Conservation (phyloP, 2,329 filamentous ascomycete species). For the Aspergillus flavus region DNA sequence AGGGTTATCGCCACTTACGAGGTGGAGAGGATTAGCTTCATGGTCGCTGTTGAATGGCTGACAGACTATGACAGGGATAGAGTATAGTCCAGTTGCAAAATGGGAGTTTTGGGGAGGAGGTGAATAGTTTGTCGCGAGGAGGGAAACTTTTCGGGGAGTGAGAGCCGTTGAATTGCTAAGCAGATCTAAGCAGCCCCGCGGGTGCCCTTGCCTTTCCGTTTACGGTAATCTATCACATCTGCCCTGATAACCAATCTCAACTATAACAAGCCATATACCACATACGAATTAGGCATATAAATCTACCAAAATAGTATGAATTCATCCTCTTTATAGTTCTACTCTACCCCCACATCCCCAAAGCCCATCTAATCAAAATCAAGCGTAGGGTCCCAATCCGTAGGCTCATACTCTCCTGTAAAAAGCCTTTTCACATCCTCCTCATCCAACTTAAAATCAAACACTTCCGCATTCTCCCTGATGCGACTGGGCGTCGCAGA, state of each 20-base stretch:
- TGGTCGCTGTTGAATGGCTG: slow-evolving; percentile 47
- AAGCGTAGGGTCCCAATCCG: slow-evolving; percentile 59
- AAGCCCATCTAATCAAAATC: slow-evolving; percentile 30
- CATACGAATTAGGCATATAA: background rate
- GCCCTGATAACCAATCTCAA: background rate
- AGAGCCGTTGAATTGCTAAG: slow-evolving; percentile 26
- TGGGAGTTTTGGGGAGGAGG: background rate
- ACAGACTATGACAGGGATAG: background rate
- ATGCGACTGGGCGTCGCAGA: slow-evolving; percentile 62
- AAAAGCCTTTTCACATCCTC: slow-evolving; percentile 62
- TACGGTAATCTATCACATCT: background rate
- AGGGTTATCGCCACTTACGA: slow-evolving; percentile 61
- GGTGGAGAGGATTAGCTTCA: slow-evolving; percentile 83
- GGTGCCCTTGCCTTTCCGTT: slow-evolving; percentile 7
- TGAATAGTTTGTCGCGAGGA: background rate
- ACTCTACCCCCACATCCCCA: background rate
- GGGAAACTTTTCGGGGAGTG: slow-evolving; percentile 7
- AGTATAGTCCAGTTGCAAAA: background rate
- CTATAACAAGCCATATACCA: background rate
- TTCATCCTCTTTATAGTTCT: background rate
- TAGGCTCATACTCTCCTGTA: slow-evolving; percentile 60
- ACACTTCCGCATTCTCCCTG: slow-evolving; percentile 61
- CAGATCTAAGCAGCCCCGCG: slow-evolving; percentile 37
- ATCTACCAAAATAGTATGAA: background rate
- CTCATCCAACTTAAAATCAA: slow-evolving; percentile 61